Evolutionary conservation across 139 green algal genomes (phyloP).

Genomic region (Chlorella vulgaris): DNA sequence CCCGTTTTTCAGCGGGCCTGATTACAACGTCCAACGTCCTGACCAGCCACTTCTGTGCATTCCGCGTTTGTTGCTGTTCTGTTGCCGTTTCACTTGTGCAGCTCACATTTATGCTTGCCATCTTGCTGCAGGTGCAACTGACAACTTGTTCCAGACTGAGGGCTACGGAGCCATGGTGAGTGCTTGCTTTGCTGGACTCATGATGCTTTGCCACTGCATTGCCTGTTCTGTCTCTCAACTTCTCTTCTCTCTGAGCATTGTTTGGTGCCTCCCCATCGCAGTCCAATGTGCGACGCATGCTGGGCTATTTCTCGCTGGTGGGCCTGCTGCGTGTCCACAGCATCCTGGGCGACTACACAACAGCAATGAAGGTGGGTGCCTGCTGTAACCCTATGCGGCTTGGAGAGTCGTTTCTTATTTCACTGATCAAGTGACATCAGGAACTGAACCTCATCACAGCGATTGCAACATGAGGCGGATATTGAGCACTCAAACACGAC

Average conservation of each 20-base stretch:
- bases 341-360: constrained; percentile 92
- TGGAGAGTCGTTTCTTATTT: not conserved
- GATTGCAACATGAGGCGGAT: too few species aligned
- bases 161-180: constrained; percentile 68
- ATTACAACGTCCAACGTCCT: constrained; percentile 14
- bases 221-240: too few species aligned
- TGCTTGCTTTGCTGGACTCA: not conserved
- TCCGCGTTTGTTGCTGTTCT: too few species aligned
- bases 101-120: not conserved
- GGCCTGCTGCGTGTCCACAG: constrained; percentile 91
- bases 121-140: constrained; percentile 40
- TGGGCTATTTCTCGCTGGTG: constrained; percentile 96
- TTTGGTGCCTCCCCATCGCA: constrained; percentile 11
- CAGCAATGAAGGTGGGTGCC: constrained; percentile 53
- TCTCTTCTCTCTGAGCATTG: not conserved
- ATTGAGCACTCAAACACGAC: too few species aligned
- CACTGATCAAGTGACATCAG: too few species aligned
- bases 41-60: constrained; percentile 30
- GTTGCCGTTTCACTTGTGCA: too few species aligned
- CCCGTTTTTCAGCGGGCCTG: constrained; percentile 21
- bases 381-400: not conserved
- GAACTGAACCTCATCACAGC: too few species aligned
- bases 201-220: too few species aligned
- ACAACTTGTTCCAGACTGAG: constrained; percentile 71
- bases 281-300: constrained; percentile 94